Conservation (phyloP, 805 yeast genomes). For the Pichia sporocuriosa region DNA sequence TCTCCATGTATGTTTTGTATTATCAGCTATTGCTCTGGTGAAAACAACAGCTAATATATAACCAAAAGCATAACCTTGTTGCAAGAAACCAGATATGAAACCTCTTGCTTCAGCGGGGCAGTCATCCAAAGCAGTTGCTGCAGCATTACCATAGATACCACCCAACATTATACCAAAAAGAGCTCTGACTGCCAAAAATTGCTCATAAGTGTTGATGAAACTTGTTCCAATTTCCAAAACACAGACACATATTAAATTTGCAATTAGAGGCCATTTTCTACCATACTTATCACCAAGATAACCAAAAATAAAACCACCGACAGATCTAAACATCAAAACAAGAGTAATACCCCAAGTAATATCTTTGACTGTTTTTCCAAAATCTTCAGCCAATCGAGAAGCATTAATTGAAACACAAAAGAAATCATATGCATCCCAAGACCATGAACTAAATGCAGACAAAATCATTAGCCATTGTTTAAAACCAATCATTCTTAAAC, state of each 20-base stretch:
- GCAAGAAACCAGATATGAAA: constrained; percentile 60
- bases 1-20: constrained; percentile 51
- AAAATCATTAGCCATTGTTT: constrained; percentile 52
- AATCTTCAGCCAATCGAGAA: constrained; percentile 38
- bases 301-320: constrained; percentile 58
- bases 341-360: constrained; percentile 63
- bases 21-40: constrained; percentile 54
- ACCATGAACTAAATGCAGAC: constrained; percentile 53
- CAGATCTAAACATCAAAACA: constrained; percentile 61
- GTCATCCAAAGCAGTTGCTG: constrained; percentile 49
- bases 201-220: constrained; percentile 47
- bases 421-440: constrained; percentile 62
- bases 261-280: constrained; percentile 50
- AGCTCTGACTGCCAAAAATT: constrained; percentile 57
- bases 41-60: constrained; percentile 59
- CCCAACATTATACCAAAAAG: constrained; percentile 57
- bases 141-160: constrained; percentile 48
- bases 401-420: constrained; percentile 51
- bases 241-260: constrained; percentile 40
- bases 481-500: constrained; percentile 40
- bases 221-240: constrained; percentile 59
- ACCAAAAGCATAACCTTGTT: constrained; percentile 75
- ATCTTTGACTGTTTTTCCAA: constrained; percentile 40
- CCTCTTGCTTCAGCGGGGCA: constrained; percentile 50
- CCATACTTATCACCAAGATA: constrained; percentile 54